Conservation (phyloP, 768 basidiomycete genomes). For the Trametes cingulata region DNA sequence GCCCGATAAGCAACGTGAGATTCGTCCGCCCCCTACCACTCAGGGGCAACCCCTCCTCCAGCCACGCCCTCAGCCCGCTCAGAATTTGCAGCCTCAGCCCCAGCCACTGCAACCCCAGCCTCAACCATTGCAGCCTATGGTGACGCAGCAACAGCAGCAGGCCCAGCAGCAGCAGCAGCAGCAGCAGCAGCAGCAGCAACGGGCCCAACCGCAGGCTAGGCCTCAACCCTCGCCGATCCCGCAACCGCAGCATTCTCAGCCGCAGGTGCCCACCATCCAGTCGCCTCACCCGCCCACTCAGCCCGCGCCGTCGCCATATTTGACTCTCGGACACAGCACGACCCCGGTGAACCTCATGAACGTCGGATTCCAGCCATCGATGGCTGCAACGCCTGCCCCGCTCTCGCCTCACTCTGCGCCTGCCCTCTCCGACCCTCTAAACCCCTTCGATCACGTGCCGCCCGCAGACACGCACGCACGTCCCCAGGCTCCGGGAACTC, state of each 20-base stretch:
- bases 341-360: constrained; percentile 32
- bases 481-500: constrained; percentile 21
- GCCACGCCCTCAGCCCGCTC: constrained; percentile 28
- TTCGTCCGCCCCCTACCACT: constrained; percentile 2
- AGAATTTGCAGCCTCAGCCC: constrained; percentile 5
- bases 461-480: constrained; percentile 6
- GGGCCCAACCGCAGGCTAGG: constrained; percentile 19
- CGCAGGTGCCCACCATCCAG: constrained; percentile 23
- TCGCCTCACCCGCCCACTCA: constrained; percentile 23
- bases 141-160: constrained; percentile 6
- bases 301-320: constrained; percentile 31
- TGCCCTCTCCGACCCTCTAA: constrained; percentile 20
- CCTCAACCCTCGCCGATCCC: constrained; percentile 23
- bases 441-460: constrained; percentile 19
- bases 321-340: constrained; percentile 23
- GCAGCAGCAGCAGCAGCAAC: constrained; percentile 1
- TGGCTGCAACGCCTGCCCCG: constrained; percentile 27
- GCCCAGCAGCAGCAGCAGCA: not conserved
- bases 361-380: constrained; percentile 34
- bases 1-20: constrained; percentile 17
- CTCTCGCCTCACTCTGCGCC: constrained; percentile 25
- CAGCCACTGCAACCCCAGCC: constrained; percentile 1
- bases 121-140: constrained; percentile 20
- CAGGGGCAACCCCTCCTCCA: constrained; percentile 26
- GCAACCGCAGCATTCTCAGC: constrained; percentile 22